Evolutionary conservation across 1,139 yeast species (phyloP), one percentile per base, ranked within the genome.

Genomic region (Yamadazyma taylorii): DNA sequence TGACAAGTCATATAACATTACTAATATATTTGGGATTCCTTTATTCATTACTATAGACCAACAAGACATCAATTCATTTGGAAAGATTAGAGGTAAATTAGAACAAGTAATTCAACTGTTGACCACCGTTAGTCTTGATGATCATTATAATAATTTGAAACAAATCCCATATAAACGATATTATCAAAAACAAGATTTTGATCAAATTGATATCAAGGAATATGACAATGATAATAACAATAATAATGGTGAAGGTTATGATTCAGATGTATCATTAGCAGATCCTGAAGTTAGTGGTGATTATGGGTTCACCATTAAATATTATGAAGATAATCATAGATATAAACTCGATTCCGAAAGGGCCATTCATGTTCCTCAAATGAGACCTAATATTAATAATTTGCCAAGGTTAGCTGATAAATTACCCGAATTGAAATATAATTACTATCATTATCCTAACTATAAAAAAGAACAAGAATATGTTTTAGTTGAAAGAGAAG

Each of bases 1-100:
- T 38, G 75, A 52, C 52, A 60, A 45, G 38, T 63, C 73, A 2
- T 69, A 70, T 45, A 60, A 63, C 17, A 46, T 66, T 19, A 55
- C 53, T 3, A 64, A 62, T 39, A 48, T 61, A 3, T 85, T 86
- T 61, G 94, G 89, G 2, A 59, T 83, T 3, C 97, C 97, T 2
- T 78, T 87, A 49, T 83, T 88, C 52, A 67, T 88, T 27, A 73
- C 80, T 0, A 54, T 86, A 17, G 60, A 73, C 4, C 66, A 65
- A 10, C 82, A 81, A 2, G 69, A 65, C 5, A 69, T 77, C 10
- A 43, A 42, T 16, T 61, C 70, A 33, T 79, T 76, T 53, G 82
- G 81, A 2, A 52, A 57, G 1, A 78, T 88, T 19, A 61, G 83
- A 44, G 56, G 59, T 14, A 84, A 84, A 51, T 51, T 87, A 27